Conservation (phyloP, 75 land plant genomes). For the Ceratopteris richardii region DNA sequence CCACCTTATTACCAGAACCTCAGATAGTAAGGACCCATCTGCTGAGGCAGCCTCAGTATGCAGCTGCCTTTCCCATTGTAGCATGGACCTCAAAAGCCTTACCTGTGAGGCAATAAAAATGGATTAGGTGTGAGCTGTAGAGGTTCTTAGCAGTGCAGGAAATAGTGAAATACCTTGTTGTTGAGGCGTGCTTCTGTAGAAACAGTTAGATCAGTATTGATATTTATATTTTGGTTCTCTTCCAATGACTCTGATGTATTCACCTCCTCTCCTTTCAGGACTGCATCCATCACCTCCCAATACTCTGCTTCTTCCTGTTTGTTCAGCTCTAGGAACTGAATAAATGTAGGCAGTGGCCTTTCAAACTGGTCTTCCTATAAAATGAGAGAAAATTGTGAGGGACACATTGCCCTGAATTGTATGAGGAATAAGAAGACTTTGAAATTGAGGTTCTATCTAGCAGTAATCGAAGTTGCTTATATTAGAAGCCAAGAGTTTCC, state of each 20-base stretch:
- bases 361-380: constrained; percentile 88
- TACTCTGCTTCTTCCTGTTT: constrained; percentile 68
- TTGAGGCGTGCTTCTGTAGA: constrained; percentile 45
- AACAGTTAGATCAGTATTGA: constrained; percentile 1
- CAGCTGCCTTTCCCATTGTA: constrained; percentile 87
- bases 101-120: constrained; percentile 36
- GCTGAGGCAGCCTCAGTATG: constrained; percentile 40
- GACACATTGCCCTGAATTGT: no score
- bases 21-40: constrained; percentile 36
- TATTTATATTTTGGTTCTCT: constrained; percentile 2
- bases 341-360: constrained; percentile 76
- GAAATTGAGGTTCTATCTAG: no score
- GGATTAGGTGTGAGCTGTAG: background rate
- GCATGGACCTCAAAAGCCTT: constrained; percentile 77
- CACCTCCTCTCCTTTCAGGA: constrained; percentile 66
- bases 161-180: constrained; percentile 49
- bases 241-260: constrained; percentile 7
- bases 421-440: no score
- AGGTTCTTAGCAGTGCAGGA: no score
- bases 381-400: no score
- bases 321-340: constrained; percentile 72
- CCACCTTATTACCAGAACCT: constrained; percentile 86
- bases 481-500: no score
- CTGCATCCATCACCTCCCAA: constrained; percentile 62
- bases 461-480: no score